Evolutionary conservation across 1,139 yeast species (phyloP).

Genomic region (Yamadazyma blattariae): DNA sequence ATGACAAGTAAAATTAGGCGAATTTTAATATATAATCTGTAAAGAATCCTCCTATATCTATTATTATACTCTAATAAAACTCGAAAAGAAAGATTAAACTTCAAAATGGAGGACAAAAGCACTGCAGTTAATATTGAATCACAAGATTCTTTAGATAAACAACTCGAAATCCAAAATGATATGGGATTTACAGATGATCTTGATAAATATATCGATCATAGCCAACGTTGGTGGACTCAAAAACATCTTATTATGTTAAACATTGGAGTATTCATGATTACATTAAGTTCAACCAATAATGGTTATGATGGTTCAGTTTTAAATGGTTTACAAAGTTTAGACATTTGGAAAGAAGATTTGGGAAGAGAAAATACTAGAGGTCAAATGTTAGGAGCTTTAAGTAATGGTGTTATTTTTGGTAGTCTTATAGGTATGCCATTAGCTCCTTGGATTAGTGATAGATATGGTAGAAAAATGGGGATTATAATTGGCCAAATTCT

Average conservation of each 20-base stretch:
- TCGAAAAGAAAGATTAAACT: neutral
- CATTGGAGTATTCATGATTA: conserved; percentile 30
- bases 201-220: conserved; percentile 45
- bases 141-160: conserved; percentile 1
- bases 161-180: conserved; percentile 4
- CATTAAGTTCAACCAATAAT: conserved; percentile 40
- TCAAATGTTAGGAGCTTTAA: conserved; percentile 39
- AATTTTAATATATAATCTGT: too few species aligned
- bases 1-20: too few species aligned
- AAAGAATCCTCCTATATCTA: neutral
- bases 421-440: conserved; percentile 14
- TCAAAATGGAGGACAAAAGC: neutral
- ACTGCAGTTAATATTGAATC: too few species aligned
- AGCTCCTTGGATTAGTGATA: conserved; percentile 20
- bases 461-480: conserved; percentile 32
- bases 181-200: conserved; percentile 14
- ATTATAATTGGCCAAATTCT: conserved; percentile 24
- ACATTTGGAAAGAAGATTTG: conserved; percentile 32
- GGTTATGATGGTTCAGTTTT: conserved; percentile 38
- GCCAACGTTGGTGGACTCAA: conserved; percentile 58
- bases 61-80: neutral
- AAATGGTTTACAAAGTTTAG: conserved; percentile 43
- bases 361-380: conserved; percentile 44
- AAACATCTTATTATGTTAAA: conserved; percentile 47
- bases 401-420: conserved; percentile 26